Evolutionary conservation across 2,329 filamentous ascomycete genomes (phyloP).

Genomic region (Phyllosticta citribraziliensis): DNA sequence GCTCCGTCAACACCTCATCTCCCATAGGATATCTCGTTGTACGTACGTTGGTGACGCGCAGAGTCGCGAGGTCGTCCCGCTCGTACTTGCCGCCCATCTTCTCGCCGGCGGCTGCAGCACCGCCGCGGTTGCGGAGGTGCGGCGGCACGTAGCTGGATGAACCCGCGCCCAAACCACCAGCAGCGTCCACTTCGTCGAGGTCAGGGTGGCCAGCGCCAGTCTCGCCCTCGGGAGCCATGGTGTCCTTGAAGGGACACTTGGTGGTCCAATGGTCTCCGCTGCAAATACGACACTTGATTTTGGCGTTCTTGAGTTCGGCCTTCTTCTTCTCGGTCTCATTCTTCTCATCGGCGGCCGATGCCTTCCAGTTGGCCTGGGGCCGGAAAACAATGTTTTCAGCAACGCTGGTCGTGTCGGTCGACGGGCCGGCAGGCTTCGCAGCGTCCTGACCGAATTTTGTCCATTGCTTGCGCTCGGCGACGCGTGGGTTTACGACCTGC

Average conservation of each 20-base stretch:
- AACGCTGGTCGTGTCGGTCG: slow-evolving; percentile 80
- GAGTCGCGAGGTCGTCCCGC: slow-evolving; percentile 89
- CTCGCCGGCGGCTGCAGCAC: slow-evolving; percentile 53
- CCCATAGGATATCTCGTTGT: slow-evolving; percentile 11
- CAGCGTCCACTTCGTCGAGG: slow-evolving; percentile 36
- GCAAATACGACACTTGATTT: slow-evolving; percentile 99
- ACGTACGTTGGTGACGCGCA: slow-evolving; percentile 83
- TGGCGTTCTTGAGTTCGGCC: slow-evolving; percentile 83
- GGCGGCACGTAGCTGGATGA: slow-evolving; percentile 90
- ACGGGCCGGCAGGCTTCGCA: slow-evolving; percentile 73
- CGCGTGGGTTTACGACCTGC: slow-evolving; percentile 90
- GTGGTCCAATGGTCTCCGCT: slow-evolving; percentile 98
- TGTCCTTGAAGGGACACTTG: slow-evolving; percentile 98
- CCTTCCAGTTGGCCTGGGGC: slow-evolving; percentile 87
- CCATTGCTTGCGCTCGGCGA: slow-evolving; percentile 91
- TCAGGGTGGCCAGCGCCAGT: slow-evolving; percentile 36
- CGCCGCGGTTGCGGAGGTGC: slow-evolving; percentile 76
- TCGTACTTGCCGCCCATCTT: slow-evolving; percentile 92
- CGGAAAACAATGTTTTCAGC: slow-evolving; percentile 98
- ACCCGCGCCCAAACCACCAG: slow-evolving; percentile 51
- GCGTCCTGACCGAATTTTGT: slow-evolving; percentile 84
- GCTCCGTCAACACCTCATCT: background rate
- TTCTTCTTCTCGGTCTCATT: slow-evolving; percentile 62
- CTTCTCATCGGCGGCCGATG: slow-evolving; percentile 62
- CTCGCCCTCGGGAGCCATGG: slow-evolving; percentile 73